Percentiles rank a stretch among this genome's conserved stretches.
phyloP scores from a whole-genome alignment of 176 grass and related monocot species.

The Chrysopogon serrulatus region DNA sequence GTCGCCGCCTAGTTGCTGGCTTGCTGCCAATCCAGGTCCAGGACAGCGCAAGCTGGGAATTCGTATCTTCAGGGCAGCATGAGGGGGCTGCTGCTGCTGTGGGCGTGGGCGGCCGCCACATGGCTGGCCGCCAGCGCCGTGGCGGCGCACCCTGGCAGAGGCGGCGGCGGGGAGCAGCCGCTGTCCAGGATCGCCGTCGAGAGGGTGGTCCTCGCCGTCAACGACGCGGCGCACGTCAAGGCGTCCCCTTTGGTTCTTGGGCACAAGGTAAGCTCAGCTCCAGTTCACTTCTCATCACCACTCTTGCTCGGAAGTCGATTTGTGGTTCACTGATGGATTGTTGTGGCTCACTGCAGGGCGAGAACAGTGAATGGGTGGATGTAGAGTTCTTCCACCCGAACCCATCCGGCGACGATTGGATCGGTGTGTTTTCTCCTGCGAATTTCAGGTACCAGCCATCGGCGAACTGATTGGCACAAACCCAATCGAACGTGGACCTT shows the following conservation, averaged over 20 bases:
- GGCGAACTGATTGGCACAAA: background rate
- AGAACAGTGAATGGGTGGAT: constrained; percentile 73
- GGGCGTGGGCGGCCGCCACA: background rate
- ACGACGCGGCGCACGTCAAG: constrained; percentile 37
- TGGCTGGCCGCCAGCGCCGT: constrained; percentile 15
- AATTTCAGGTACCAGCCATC: constrained; percentile 55
- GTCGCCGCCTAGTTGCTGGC: background rate
- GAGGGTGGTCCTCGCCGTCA: constrained; percentile 18
- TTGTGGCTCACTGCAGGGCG: constrained; percentile 27
- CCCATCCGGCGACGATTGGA: constrained; percentile 63
- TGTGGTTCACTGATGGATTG: background rate
- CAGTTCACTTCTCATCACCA: constrained; percentile 12
- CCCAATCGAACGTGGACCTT: background rate
- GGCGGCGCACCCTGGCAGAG: constrained; percentile 14
- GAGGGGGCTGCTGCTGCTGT: constrained; percentile 13
- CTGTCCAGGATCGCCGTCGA: constrained; percentile 56
- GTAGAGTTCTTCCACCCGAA: constrained; percentile 57
- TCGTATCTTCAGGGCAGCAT: background rate
- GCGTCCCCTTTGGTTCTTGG: constrained; percentile 48
- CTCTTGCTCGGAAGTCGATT: background rate
- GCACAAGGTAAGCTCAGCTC: constrained; percentile 46
- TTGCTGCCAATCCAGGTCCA: background rate
- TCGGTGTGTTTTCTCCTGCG: constrained; percentile 81
- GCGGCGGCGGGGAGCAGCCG: constrained; percentile 46
- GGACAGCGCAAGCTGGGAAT: background rate